A percentile compares a stretch with the other conserved stretches of the same genome.
These are phyloP conservation scores for Acorus calamus DNA, from an alignment of 106 monocot species.

Conservation along the genomic window DNA sequence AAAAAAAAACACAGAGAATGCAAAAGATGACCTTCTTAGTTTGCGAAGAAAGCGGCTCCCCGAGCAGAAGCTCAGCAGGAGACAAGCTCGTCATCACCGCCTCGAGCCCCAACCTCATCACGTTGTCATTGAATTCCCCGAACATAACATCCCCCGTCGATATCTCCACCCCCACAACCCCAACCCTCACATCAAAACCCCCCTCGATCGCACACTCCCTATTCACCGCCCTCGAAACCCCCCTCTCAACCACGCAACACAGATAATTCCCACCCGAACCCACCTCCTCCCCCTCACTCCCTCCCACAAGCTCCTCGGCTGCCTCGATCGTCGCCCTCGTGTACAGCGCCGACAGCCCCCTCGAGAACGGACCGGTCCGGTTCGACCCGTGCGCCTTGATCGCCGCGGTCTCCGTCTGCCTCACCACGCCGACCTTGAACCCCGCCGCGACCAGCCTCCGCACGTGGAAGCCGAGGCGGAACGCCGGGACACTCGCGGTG, in stretches of 20 bases:
- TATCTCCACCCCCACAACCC: constrained; percentile 70
- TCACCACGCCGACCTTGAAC: constrained; percentile 91
- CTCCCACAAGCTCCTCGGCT: constrained; percentile 52
- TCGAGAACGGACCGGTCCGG: constrained; percentile 51
- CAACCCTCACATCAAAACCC: constrained; percentile 55
- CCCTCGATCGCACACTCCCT: constrained; percentile 16
- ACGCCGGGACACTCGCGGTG: constrained; percentile 83
- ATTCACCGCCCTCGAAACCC: neutral
- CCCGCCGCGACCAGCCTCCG: constrained; percentile 69
- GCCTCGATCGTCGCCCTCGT: constrained; percentile 81
- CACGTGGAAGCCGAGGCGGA: constrained; percentile 67
- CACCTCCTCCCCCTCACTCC: constrained; percentile 16
- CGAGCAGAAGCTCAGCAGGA: constrained; percentile 80
- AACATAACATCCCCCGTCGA: constrained; percentile 81
- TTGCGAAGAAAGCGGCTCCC: constrained; percentile 41
- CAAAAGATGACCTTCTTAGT: constrained; percentile 65
- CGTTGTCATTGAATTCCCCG: constrained; percentile 80
- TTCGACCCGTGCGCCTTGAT: constrained; percentile 77
- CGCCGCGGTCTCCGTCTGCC: constrained; percentile 88
- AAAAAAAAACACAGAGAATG: neutral
- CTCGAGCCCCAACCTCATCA: constrained; percentile 71
- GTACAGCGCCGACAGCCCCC: constrained; percentile 68
- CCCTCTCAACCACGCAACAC: constrained; percentile 65
- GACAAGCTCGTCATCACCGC: constrained; percentile 60
- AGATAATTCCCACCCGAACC: constrained; percentile 42